phyloP scores from a whole-genome alignment of 495 filamentous ascomycete genomes.

The Pyrenula aspistea region DNA sequence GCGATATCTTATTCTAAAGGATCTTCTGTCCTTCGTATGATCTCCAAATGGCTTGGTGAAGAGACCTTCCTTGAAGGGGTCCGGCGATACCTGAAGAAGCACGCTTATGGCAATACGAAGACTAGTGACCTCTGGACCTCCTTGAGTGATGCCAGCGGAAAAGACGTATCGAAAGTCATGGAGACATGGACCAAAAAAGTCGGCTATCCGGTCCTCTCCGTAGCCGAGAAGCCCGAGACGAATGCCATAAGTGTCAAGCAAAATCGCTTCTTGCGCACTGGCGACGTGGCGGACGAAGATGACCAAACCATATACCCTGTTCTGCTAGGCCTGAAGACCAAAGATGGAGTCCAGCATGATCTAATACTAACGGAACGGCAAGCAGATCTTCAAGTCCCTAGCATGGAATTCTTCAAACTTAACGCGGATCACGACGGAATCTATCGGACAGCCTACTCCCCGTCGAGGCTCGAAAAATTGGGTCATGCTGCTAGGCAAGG shows the following conservation, averaged over 20 bases:
- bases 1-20: conserved; percentile 97
- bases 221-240: conserved; percentile 36
- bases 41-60: conserved; percentile 89
- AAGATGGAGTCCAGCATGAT: conserved; percentile 43
- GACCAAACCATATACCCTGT: conserved; percentile 61
- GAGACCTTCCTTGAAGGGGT: conserved; percentile 91
- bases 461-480: conserved; percentile 48
- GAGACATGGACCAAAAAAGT: conserved; percentile 60
- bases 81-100: conserved; percentile 83
- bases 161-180: conserved; percentile 67
- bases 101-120: conserved; percentile 64
- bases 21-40: conserved; percentile 92
- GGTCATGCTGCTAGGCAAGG: conserved; percentile 71
- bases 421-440: conserved; percentile 56
- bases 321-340: conserved; percentile 47
- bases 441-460: conserved; percentile 52
- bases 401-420: conserved; percentile 55
- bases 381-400: conserved; percentile 51
- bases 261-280: conserved; percentile 57
- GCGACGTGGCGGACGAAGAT: conserved; percentile 54
- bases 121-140: conserved; percentile 89
- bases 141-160: conserved; percentile 79
- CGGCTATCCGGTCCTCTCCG: conserved; percentile 52
- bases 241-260: conserved; percentile 46
- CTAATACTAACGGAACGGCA: conserved; percentile 62